Percentiles rank a stretch among this genome's conserved stretches.
phyloP scores from a whole-genome alignment of 768 basidiomycete species.

The Tephrocybe sp. region DNA sequence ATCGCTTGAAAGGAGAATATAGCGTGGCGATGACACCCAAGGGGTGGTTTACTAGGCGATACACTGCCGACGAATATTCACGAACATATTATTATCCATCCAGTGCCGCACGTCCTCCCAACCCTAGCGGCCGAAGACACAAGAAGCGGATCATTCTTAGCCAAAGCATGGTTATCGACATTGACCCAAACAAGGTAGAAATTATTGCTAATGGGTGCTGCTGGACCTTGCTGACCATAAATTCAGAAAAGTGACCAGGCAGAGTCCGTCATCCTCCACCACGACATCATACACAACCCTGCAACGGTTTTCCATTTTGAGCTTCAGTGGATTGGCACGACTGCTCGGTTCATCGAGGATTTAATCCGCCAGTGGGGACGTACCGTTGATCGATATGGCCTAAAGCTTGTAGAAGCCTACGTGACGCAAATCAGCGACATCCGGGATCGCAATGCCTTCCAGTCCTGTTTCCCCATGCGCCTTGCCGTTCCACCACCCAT shows the following conservation, averaged over 20 bases:
- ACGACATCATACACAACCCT: constrained; percentile 94
- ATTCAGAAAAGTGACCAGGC: constrained; percentile 79
- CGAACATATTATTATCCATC: constrained; percentile 34
- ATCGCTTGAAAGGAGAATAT: constrained; percentile 77
- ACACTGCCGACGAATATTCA: constrained; percentile 41
- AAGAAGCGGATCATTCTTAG: constrained; percentile 72
- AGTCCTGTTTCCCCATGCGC: constrained; percentile 82
- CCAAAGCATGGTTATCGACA: constrained; percentile 88
- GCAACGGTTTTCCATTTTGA: constrained; percentile 96
- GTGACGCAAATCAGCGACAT: constrained; percentile 91
- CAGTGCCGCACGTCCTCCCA: constrained; percentile 31
- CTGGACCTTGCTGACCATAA: neutral
- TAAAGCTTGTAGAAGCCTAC: constrained; percentile 91
- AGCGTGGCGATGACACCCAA: constrained; percentile 66
- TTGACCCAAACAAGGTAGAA: constrained; percentile 77
- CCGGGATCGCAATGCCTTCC: constrained; percentile 82
- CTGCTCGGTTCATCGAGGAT: constrained; percentile 89
- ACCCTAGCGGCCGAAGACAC: constrained; percentile 40
- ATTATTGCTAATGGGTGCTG: too few species aligned
- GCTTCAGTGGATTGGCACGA: constrained; percentile 94
- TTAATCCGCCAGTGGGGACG: constrained; percentile 78
- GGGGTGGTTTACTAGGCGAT: constrained; percentile 71
- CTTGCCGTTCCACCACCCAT: constrained; percentile 75
- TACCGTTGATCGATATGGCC: constrained; percentile 82
- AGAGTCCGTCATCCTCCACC: constrained; percentile 84